These are phyloP conservation scores for maize (Zea mays) DNA, from an alignment of 176 grass and related monocot genomes.

Conservation along the genomic window DNA sequence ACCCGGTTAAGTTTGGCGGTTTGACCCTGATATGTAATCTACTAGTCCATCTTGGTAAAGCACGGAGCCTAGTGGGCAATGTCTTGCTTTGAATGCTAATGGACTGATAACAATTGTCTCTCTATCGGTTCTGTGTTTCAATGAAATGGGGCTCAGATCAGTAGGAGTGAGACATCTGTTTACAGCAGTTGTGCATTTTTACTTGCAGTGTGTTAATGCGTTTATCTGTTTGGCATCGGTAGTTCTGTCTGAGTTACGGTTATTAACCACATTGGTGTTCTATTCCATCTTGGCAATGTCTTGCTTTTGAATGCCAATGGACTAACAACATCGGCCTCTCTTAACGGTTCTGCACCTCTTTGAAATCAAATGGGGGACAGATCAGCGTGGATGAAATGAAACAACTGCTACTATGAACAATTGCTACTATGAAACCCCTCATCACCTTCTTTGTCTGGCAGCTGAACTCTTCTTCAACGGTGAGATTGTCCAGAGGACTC, in stretches of 20 bases:
- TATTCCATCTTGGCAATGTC: conserved; percentile 47
- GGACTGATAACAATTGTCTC: conserved; percentile 49
- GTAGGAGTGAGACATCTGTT: conserved; percentile 37
- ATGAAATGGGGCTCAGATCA: conserved; percentile 33
- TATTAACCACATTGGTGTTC: background rate
- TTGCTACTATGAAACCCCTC: background rate
- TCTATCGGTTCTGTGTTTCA: conserved; percentile 40
- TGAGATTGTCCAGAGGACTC: conserved; percentile 80
- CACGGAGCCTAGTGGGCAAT: conserved; percentile 31
- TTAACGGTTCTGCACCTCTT: conserved; percentile 46
- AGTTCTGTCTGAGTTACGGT: background rate
- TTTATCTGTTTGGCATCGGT: background rate
- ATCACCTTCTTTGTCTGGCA: conserved; percentile 41
- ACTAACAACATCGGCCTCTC: conserved; percentile 37
- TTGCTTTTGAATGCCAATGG: conserved; percentile 66
- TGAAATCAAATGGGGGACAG: conserved; percentile 24
- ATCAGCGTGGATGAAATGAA: conserved; percentile 36
- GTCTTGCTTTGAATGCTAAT: conserved; percentile 77
- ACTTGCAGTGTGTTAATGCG: background rate
- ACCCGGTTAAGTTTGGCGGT: too few relatives aligned
- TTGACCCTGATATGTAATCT: background rate
- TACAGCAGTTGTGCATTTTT: background rate
- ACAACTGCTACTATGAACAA: background rate
- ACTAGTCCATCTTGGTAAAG: conserved; percentile 71
- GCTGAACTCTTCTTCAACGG: conserved; percentile 92